Base-by-base conservation (phyloP, 2,329 filamentous ascomycete genomes). In the Esteya vermicola region DNA sequence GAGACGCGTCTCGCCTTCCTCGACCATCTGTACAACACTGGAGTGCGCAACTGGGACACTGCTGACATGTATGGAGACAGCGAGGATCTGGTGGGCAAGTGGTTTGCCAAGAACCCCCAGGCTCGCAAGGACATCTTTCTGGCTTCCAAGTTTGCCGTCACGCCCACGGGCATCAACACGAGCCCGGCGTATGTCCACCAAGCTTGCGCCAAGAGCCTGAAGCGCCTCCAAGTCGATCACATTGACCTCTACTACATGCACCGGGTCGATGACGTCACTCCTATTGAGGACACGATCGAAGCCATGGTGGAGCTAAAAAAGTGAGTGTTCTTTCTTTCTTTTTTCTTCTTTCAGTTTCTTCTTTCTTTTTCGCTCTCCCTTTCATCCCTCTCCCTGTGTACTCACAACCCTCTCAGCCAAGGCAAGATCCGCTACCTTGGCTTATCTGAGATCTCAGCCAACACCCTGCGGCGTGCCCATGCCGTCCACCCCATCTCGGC, bases 361-460 rank as follows among this genome's bases (percentile, higher is more conserved):
- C 30, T 26, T 31, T 21, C 25, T 16, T 16, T 21, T 18, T n/a
- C 13, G 30, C 34, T 18, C 10, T 26, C 21, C 14, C 8, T 16
- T 10, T 3, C 3, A 22, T 20, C n/a, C n/a, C n/a, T n/a, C n/a
- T n/a, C n/a, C n/a, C n/a, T n/a, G 23, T 36, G 9, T 6, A 31
- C 28, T 9, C 28, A 8, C 8, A 10, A 23, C 23, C n/a, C 31
- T 22, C 18, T 8, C 37, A 42, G 40, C 6, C 62, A 68, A 47
- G 71, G 71, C 40, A 74, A 75, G 52, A 68, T 77, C 51, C 66
- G 63, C 39, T 56, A 73, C 52, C 53, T 79, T 7, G 74, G 74
- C 12, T 51, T 78, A 3, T 69, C 60, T 2, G 72, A 75, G 47
- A 57, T 64, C 42, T 63, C 62, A 9, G 61, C 67, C 1, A 52